Evolutionary conservation across 1,139 yeast species (phyloP).

Genomic region (Geotrichum citri-aurantii): DNA sequence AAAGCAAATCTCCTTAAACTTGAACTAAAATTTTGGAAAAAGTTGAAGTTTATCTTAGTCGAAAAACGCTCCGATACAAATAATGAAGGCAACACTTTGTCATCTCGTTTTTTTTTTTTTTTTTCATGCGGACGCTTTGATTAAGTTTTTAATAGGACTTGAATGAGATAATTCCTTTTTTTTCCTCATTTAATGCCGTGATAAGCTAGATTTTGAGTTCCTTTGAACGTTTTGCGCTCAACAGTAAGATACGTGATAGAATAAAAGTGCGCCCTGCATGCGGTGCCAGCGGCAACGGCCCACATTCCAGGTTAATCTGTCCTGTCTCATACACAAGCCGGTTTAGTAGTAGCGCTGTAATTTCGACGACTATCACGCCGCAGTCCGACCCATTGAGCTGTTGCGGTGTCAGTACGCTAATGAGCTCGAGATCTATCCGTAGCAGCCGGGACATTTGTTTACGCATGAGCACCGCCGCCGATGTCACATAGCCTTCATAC

Average conservation of each 20-base stretch:
- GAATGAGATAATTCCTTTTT: too few species aligned
- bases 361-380: slow-evolving; percentile 61
- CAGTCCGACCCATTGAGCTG: slow-evolving; percentile 74
- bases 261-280: slow-evolving; percentile 43
- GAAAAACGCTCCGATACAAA: too few species aligned
- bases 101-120: too few species aligned
- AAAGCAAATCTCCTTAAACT: too few species aligned
- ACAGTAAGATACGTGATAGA: slow-evolving; percentile 35
- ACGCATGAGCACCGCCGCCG: slow-evolving; percentile 31
- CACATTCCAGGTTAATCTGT: slow-evolving; percentile 33
- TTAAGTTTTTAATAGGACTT: neutral
- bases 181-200: neutral
- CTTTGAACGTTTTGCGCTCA: slow-evolving; percentile 15
- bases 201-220: neutral
- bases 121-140: too few species aligned
- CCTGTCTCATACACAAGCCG: slow-evolving; percentile 34
- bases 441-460: slow-evolving; percentile 35
- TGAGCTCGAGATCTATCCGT: slow-evolving; percentile 13
- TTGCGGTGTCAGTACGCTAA: slow-evolving; percentile 53
- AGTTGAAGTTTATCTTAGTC: too few species aligned
- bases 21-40: too few species aligned
- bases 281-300: slow-evolving; percentile 38
- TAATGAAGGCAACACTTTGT: too few species aligned
- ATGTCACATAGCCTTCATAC: slow-evolving; percentile 37
- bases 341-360: slow-evolving; percentile 41